A percentile compares a stretch with the other conserved stretches of the same genome.
Evolutionary conservation across 176 grass and related monocot species (phyloP).

Genomic region (Metroxylon sagu): DNA sequence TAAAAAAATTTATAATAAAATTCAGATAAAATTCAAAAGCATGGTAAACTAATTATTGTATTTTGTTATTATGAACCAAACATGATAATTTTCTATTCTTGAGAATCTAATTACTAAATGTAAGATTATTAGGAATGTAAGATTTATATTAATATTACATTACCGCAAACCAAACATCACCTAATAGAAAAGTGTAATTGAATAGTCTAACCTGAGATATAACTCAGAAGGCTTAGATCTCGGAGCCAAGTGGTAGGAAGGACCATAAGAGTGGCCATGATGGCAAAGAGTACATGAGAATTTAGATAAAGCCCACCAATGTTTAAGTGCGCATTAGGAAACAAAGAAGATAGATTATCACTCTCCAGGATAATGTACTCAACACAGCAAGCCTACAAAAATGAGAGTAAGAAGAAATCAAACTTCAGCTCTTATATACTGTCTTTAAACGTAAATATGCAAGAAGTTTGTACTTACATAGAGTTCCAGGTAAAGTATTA

Average conservation of each 20-base stretch:
- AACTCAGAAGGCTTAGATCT: constrained; percentile 75
- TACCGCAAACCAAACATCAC: too few species aligned
- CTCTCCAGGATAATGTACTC: constrained; percentile 94
- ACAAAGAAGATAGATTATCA: constrained; percentile 78
- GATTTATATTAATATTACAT: too few species aligned
- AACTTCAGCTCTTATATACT: too few species aligned
- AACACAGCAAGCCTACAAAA: constrained; percentile 75
- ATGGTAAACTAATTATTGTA: background rate
- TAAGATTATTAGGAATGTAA: too few species aligned
- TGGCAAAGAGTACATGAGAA: constrained; percentile 70
- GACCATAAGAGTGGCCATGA: constrained; percentile 62
- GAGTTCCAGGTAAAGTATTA: constrained; percentile 77
- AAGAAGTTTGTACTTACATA: constrained; percentile 61
- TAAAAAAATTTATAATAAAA: too few species aligned
- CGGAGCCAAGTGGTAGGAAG: constrained; percentile 95
- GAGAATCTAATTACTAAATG: too few species aligned
- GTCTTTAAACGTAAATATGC: too few species aligned
- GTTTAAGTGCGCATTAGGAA: constrained; percentile 59
- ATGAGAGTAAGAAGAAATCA: background rate
- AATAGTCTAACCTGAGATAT: constrained; percentile 59
- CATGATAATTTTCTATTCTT: background rate
- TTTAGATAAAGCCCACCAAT: constrained; percentile 52
- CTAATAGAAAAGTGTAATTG: background rate
- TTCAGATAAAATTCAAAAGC: background rate
- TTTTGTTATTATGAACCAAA: background rate